These are phyloP conservation scores for Tricholoma furcatifolium DNA, from an alignment of 768 basidiomycete species.

Conservation along the genomic window DNA sequence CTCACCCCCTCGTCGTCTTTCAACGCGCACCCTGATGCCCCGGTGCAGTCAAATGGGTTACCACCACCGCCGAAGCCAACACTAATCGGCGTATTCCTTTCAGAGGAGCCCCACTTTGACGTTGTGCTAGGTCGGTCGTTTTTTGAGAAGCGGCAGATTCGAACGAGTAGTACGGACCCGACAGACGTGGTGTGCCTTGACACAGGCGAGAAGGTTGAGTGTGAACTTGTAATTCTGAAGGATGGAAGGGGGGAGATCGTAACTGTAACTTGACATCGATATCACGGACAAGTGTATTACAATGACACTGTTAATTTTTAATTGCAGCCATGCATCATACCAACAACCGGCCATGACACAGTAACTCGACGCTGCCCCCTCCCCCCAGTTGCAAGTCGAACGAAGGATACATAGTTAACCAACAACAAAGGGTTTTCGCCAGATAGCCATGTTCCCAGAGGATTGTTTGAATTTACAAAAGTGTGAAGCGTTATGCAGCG, in stretches of 20 bases:
- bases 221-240: conserved; percentile 88
- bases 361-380: no score
- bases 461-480: no score
- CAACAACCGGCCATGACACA: no score
- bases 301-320: not conserved
- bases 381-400: no score
- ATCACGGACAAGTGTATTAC: not conserved
- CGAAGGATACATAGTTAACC: no score
- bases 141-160: conserved; percentile 79
- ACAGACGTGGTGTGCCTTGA: conserved; percentile 93
- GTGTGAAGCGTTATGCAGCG: no score
- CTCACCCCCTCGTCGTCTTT: conserved; percentile 44
- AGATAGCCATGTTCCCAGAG: no score
- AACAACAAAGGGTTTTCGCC: no score
- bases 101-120: conserved; percentile 95
- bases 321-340: no score
- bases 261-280: conserved; percentile 64
- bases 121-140: conserved; percentile 90
- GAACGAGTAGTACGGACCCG: conserved; percentile 77
- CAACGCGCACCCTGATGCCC: conserved; percentile 26
- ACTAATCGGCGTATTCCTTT: conserved; percentile 72
- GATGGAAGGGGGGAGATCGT: conserved; percentile 91
- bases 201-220: conserved; percentile 87
- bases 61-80: conserved; percentile 35
- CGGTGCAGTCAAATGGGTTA: conserved; percentile 18